Conservation (phyloP, 495 filamentous ascomycete species). For the Neurospora sp. region DNA sequence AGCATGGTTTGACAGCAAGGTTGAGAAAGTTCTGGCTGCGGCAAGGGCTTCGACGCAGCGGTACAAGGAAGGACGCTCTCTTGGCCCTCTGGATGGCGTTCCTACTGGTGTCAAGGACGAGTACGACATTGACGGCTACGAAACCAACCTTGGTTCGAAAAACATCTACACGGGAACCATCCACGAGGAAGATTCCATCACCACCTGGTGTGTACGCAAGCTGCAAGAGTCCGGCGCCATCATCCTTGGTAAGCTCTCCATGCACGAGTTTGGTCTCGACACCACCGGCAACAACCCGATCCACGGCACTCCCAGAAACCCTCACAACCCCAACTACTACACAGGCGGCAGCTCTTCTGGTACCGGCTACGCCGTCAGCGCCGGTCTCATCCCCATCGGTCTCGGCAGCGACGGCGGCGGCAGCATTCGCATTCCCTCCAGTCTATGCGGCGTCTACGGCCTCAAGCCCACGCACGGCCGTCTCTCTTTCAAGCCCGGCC, state of each 20-base stretch:
- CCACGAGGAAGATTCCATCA: constrained; percentile 33
- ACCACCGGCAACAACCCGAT: constrained; percentile 77
- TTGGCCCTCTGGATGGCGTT: constrained; percentile 66
- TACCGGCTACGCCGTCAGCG: constrained; percentile 59
- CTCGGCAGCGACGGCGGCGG: constrained; percentile 77
- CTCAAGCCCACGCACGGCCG: constrained; percentile 73
- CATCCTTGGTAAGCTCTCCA: constrained; percentile 67
- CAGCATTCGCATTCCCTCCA: constrained; percentile 66
- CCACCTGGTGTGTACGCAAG: constrained; percentile 62
- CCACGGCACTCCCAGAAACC: constrained; percentile 70
- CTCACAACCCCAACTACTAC: constrained; percentile 65
- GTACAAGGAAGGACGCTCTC: constrained; percentile 50
- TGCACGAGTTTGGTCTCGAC: constrained; percentile 77
- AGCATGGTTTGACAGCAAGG: constrained; percentile 55
- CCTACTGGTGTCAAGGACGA: constrained; percentile 47
- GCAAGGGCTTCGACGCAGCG: constrained; percentile 56
- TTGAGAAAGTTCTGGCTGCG: constrained; percentile 49
- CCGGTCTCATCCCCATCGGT: constrained; percentile 70
- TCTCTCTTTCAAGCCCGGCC: constrained; percentile 51
- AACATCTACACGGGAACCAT: constrained; percentile 26
- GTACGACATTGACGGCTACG: constrained; percentile 62
- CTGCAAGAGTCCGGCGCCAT: constrained; percentile 66
- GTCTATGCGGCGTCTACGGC: constrained; percentile 73
- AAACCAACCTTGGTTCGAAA: constrained; percentile 50
- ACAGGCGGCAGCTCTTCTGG: constrained; percentile 79